Evolutionary conservation across 371 early-diverging fungal genomes (phyloP).

Genomic region (Umbelopsis sp.): DNA sequence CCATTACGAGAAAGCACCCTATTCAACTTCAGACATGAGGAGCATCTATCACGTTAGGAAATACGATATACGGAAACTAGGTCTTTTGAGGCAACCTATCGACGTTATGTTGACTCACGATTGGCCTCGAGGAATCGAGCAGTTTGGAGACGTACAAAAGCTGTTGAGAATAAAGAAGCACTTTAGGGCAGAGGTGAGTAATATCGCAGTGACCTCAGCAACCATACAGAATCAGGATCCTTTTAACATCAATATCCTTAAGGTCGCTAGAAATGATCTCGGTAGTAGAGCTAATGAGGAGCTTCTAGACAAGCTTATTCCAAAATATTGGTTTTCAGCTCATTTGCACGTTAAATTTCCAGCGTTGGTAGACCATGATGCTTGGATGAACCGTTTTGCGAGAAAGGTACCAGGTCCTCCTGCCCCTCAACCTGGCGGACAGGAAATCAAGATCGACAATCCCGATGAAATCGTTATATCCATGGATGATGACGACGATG

Average conservation of each 20-base stretch:
- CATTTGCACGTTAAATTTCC: conserved; percentile 91
- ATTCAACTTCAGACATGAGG: conserved; percentile 55
- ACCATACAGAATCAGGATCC: background rate
- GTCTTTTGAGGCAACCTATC: conserved; percentile 67
- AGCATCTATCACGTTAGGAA: conserved; percentile 87
- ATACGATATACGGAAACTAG: conserved; percentile 78
- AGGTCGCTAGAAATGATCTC: conserved; percentile 69
- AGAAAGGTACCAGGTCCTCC: background rate
- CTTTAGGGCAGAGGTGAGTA: conserved; percentile 72
- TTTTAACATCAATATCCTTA: background rate
- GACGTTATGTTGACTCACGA: conserved; percentile 96
- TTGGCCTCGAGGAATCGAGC: conserved; percentile 91
- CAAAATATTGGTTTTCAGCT: conserved; percentile 92
- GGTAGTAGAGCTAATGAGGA: conserved; percentile 76
- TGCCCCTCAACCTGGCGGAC: background rate
- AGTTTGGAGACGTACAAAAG: conserved; percentile 69
- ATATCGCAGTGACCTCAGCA: background rate
- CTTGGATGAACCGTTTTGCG: conserved; percentile 25
- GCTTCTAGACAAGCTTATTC: conserved; percentile 74
- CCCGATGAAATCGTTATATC: conserved; percentile 69
- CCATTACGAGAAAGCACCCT: conserved; percentile 82
- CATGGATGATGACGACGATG: conserved; percentile 34
- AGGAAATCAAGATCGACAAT: conserved; percentile 32
- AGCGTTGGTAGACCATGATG: conserved; percentile 67
- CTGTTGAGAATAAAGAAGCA: conserved; percentile 72